phyloP scores from a whole-genome alignment of 148 eudicot species.

The Rhododendron ovatum region DNA sequence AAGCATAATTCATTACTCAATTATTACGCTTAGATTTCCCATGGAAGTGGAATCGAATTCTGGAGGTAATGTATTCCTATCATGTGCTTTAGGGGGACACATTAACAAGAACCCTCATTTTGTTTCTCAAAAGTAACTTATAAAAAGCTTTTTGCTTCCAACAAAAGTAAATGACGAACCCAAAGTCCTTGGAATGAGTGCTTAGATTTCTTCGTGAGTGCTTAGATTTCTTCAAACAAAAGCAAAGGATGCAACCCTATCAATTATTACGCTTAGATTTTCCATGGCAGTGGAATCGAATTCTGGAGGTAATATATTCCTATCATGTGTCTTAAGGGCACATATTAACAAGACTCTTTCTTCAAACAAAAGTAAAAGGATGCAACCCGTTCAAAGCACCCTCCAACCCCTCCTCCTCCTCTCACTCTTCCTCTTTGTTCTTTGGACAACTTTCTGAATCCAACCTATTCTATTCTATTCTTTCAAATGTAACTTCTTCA shows the following conservation, averaged over 20 bases:
- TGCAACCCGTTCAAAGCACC: neutral
- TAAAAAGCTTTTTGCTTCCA: neutral
- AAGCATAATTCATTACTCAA: no score
- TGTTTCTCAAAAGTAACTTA: neutral
- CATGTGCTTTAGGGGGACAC: no score
- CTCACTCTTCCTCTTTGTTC: neutral
- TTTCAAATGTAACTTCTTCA: neutral
- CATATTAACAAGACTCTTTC: neutral
- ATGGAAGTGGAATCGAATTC: no score
- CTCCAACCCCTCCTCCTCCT: neutral
- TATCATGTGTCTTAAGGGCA: no score
- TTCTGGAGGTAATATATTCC: no score
- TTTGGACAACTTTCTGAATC: neutral
- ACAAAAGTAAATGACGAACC: neutral
- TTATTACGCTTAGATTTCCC: no score
- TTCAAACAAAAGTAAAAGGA: constrained; percentile 5
- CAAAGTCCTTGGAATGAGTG: neutral
- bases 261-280: no score
- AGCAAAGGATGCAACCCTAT: neutral
- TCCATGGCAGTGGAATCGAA: no score
- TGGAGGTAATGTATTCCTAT: no score
- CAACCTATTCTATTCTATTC: neutral
- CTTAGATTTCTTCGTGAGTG: neutral
- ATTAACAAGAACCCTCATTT: neutral
- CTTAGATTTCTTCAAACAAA: neutral